Evolutionary conservation across 148 eudicot genomes (phyloP).

Genomic region (Polygonum maritimum): DNA sequence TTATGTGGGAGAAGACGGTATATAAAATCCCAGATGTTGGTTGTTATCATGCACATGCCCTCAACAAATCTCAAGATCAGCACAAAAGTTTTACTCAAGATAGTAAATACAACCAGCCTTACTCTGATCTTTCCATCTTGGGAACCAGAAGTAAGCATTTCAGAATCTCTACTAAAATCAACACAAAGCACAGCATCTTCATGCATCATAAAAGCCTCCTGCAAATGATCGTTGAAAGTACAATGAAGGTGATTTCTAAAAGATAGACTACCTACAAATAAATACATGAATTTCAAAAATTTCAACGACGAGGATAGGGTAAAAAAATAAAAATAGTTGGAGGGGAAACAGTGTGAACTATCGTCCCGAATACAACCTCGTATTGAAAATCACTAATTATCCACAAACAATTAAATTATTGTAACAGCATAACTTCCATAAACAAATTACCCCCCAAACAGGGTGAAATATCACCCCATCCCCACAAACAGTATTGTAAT

Average conservation of each 20-base stretch:
- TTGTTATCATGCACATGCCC: too few species aligned
- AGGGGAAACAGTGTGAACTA: background rate
- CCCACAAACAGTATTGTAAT: too few species aligned
- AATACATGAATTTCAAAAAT: background rate
- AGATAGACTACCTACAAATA: background rate
- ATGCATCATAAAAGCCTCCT: constrained; percentile 99
- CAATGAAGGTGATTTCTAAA: background rate
- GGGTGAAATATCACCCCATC: too few species aligned
- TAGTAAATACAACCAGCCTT: background rate
- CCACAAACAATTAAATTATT: background rate
- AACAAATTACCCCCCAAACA: too few species aligned
- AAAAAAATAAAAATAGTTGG: background rate
- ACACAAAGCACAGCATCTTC: constrained; percentile 94
- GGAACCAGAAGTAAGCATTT: constrained; percentile 98
- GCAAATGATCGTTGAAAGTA: constrained; percentile 17
- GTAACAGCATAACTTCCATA: background rate
- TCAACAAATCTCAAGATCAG: too few species aligned
- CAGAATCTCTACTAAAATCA: constrained; percentile 97
- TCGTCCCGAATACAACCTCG: background rate
- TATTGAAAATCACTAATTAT: too few species aligned
- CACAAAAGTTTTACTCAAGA: too few species aligned
- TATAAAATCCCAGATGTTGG: too few species aligned
- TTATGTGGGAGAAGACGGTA: too few species aligned
- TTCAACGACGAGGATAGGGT: background rate
- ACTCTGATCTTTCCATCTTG: constrained; percentile 98